phyloP scores from a whole-genome alignment of 345 rosid species.

The Lumnitzera littorea region DNA sequence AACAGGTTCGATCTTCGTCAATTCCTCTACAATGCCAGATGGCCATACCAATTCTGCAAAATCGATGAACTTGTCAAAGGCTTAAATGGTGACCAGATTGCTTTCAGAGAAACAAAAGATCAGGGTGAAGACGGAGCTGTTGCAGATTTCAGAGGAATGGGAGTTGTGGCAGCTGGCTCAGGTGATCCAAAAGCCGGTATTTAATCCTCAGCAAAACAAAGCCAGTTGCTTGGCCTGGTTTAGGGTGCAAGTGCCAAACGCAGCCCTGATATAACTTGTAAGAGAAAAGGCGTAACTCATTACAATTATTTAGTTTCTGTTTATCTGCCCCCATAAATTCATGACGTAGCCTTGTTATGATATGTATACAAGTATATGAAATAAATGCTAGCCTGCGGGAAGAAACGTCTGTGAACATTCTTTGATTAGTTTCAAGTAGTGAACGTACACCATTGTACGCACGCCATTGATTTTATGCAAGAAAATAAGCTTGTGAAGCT shows the following conservation, averaged over 20 bases:
- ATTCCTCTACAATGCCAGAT: slow-evolving; percentile 71
- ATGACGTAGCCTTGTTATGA: background rate
- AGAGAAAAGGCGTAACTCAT: too few relatives aligned
- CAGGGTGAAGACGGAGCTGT: slow-evolving; percentile 1
- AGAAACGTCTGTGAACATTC: too few relatives aligned
- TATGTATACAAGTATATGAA: background rate
- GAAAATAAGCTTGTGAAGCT: too few relatives aligned
- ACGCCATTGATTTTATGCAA: too few relatives aligned
- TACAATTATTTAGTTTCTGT: too few relatives aligned
- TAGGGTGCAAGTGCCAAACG: background rate
- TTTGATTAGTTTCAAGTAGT: too few relatives aligned
- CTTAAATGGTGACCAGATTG: slow-evolving; percentile 49
- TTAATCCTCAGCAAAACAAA: slow-evolving; percentile 1
- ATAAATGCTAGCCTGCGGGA: too few relatives aligned
- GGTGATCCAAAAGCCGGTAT: slow-evolving; percentile 59
- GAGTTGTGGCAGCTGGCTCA: slow-evolving; percentile 60
- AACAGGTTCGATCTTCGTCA: slow-evolving; percentile 87
- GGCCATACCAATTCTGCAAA: slow-evolving; percentile 86
- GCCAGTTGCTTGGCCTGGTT: background rate
- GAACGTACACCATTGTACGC: too few relatives aligned
- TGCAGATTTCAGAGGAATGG: slow-evolving; percentile 26
- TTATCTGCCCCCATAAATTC: too few relatives aligned
- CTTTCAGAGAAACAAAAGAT: slow-evolving; percentile 25
- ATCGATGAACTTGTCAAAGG: slow-evolving; percentile 70
- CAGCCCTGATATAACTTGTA: background rate